Conservation (phyloP, 1,284 basidiomycete species). For the Porogramme epimiltina region DNA sequence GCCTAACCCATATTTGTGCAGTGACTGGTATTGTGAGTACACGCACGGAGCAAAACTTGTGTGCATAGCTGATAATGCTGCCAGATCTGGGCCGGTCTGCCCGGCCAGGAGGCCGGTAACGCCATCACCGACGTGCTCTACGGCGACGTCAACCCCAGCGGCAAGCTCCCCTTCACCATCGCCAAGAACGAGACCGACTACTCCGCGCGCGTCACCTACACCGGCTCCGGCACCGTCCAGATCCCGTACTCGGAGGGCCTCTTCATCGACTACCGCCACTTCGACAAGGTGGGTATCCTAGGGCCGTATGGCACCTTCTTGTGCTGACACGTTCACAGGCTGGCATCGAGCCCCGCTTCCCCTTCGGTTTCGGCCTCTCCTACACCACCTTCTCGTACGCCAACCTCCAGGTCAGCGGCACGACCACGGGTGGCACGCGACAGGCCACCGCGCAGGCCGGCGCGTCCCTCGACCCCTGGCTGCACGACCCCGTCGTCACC, state of each 20-base stretch:
- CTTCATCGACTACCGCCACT: slow-evolving; percentile 77
- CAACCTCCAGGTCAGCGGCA: slow-evolving; percentile 30
- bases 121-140: slow-evolving; percentile 51
- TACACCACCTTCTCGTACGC: slow-evolving; percentile 44
- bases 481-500: slow-evolving; percentile 33
- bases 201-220: slow-evolving; percentile 51
- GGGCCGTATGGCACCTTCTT: no score
- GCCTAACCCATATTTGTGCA: not conserved
- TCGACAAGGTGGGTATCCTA: slow-evolving; percentile 65
- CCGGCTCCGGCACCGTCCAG: slow-evolving; percentile 33
- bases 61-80: not conserved
- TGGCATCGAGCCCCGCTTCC: slow-evolving; percentile 36
- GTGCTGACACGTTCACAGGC: slow-evolving; percentile 14
- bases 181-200: slow-evolving; percentile 70
- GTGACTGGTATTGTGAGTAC: slow-evolving; percentile 26
- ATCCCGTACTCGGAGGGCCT: slow-evolving; percentile 64
- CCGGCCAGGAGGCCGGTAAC: slow-evolving; percentile 62
- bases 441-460: slow-evolving; percentile 29
- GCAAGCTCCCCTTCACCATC: slow-evolving; percentile 78
- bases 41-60: not conserved
- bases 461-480: slow-evolving; percentile 33
- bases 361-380: slow-evolving; percentile 45
- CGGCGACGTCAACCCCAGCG: slow-evolving; percentile 53
- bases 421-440: slow-evolving; percentile 29
- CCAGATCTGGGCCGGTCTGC: slow-evolving; percentile 33